Conservation (phyloP, 495 filamentous ascomycete species). For the Penicillium silybi region DNA sequence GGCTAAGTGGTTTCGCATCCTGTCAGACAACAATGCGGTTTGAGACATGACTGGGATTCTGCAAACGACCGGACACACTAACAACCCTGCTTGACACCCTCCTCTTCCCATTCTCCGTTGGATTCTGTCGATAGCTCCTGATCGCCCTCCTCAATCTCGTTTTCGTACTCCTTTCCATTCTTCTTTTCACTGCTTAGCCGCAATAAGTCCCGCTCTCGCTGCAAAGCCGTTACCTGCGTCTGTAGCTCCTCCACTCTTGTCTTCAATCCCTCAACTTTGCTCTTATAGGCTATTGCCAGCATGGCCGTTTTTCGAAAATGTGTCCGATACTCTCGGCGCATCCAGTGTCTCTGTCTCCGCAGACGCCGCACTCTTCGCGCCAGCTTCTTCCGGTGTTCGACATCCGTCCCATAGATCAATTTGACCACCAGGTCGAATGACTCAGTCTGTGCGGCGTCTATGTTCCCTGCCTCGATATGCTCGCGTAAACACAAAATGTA, state of each 20-base stretch:
- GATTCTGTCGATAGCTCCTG: not conserved
- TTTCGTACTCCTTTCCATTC: not conserved
- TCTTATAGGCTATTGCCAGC: conserved; percentile 9
- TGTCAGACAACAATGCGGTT: not conserved
- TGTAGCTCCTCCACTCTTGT: not conserved
- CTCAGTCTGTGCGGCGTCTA: conserved; percentile 11
- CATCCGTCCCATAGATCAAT: conserved; percentile 16
- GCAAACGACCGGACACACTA: not conserved
- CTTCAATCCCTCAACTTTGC: conserved; percentile 2
- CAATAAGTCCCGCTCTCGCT: not conserved
- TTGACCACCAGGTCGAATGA: conserved; percentile 23
- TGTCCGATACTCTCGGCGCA: conserved; percentile 9
- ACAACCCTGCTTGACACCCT: not conserved
- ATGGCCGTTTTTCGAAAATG: conserved; percentile 7
- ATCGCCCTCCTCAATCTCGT: not conserved
- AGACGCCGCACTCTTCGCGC: conserved; percentile 10
- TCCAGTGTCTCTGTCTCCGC: conserved; percentile 11
- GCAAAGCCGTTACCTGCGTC: not conserved
- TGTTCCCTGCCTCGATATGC: conserved; percentile 12
- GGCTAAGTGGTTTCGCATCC: not conserved
- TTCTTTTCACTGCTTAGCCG: not conserved
- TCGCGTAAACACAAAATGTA: conserved; percentile 22
- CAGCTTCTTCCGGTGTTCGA: conserved; percentile 1
- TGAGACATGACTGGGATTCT: not conserved
- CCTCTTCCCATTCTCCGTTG: not conserved